Evolutionary conservation across 2,329 filamentous ascomycete genomes (phyloP).

Genomic region (Colletotrichum lini): DNA sequence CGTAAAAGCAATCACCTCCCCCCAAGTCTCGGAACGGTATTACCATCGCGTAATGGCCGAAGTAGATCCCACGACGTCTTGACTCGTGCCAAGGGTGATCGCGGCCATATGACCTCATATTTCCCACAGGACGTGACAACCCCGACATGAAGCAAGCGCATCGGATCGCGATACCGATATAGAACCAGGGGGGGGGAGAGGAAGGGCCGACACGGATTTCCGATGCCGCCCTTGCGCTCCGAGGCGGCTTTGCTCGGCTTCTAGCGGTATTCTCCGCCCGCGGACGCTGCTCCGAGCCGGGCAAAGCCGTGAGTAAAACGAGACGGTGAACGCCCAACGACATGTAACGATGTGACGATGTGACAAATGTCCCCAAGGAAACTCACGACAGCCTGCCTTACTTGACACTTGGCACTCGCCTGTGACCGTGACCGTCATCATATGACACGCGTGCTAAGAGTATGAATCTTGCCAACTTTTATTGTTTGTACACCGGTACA

Average conservation of each 20-base stretch:
- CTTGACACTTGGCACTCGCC: neutral
- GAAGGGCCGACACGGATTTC: neutral
- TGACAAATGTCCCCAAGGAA: neutral
- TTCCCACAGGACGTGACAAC: too few relatives aligned
- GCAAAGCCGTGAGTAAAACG: too few relatives aligned
- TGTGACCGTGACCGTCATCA: neutral
- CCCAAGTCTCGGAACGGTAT: conserved; percentile 11
- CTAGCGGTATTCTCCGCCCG: neutral
- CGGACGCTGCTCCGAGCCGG: neutral
- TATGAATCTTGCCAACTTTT: neutral
- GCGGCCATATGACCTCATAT: conserved; percentile 13
- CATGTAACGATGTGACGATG: too few relatives aligned
- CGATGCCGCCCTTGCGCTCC: neutral
- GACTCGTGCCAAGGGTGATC: conserved; percentile 15
- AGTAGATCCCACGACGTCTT: conserved; percentile 1
- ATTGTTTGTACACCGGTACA: conserved; percentile 4
- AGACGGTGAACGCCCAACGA: neutral
- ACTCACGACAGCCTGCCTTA: neutral
- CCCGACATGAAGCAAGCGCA: neutral
- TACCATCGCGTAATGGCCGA: conserved; percentile 12
- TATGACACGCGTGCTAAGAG: neutral
- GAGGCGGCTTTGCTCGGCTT: conserved; percentile 5
- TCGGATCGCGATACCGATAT: neutral
- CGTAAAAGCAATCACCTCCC: conserved; percentile 19
- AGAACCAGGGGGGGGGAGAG: too few relatives aligned